phyloP scores from a whole-genome alignment of 257 asterid genomes.

The Ligustrum vulgare region DNA sequence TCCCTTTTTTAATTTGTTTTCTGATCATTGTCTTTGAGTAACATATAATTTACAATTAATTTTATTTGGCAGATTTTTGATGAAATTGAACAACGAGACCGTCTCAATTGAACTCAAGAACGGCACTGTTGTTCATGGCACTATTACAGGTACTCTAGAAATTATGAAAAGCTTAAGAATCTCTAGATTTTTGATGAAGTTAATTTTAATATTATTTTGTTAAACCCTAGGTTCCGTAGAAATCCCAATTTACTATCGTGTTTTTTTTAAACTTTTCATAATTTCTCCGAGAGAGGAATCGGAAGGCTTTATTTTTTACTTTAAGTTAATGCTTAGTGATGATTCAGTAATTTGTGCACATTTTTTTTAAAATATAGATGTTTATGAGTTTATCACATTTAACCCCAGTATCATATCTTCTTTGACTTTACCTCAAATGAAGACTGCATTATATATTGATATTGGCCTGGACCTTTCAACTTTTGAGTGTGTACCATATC shows the following conservation, averaged over 20 bases:
- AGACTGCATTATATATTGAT: not conserved
- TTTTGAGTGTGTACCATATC: not conserved
- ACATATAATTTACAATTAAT: not conserved
- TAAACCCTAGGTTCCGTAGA: not conserved
- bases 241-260: not conserved
- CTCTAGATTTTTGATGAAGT: no score
- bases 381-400: not conserved
- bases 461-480: not conserved
- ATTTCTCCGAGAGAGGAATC: not conserved
- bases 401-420: not conserved
- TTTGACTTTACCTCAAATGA: not conserved
- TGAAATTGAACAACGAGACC: conserved; percentile 56
- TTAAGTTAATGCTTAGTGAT: not conserved
- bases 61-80: conserved; percentile 39
- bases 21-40: not conserved
- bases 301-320: not conserved
- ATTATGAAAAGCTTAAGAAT: no score
- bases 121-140: conserved; percentile 49
- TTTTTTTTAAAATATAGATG: not conserved
- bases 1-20: not conserved
- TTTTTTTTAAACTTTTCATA: not conserved
- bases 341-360: not conserved
- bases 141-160: conserved; percentile 37
- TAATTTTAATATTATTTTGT: not conserved
- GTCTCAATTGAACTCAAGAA: conserved; percentile 52